phyloP scores from a whole-genome alignment of 2,329 filamentous ascomycete genomes.

The Metarhizium brunneum region DNA sequence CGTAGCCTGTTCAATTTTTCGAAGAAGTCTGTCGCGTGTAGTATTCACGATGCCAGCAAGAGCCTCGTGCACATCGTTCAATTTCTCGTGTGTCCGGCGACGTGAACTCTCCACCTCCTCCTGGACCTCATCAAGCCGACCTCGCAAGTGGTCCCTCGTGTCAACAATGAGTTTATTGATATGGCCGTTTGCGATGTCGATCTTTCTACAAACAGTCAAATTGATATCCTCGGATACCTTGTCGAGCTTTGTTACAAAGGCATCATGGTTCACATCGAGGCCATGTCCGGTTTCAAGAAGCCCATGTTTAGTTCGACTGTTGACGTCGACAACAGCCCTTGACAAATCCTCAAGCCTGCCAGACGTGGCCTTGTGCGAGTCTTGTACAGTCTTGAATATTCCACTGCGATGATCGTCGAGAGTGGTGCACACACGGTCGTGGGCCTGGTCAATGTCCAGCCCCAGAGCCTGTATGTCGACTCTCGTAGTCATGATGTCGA shows the following conservation, averaged over 20 bases:
- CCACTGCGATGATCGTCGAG: background rate
- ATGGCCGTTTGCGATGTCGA: constrained; percentile 1
- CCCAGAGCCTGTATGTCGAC: constrained; percentile 2
- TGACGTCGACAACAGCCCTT: background rate
- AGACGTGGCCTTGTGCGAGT: background rate
- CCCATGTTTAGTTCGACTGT: background rate
- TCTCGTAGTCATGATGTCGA: background rate
- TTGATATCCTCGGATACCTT: background rate
- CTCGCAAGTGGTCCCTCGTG: background rate
- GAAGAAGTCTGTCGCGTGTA: background rate
- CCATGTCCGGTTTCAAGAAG: constrained; percentile 1
- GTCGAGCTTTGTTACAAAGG: background rate
- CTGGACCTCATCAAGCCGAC: background rate
- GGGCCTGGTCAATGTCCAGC: background rate
- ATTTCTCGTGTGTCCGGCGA: constrained; percentile 2
- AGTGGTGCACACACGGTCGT: background rate
- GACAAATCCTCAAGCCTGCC: background rate
- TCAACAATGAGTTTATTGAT: background rate
- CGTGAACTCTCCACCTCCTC: constrained; percentile 2
- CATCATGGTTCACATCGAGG: background rate
- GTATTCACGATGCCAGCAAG: background rate
- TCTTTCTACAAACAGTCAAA: background rate
- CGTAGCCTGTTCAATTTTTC: background rate
- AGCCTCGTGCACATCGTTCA: constrained; percentile 3
- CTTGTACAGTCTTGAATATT: background rate